phyloP scores from a whole-genome alignment of 2,329 filamentous ascomycete genomes.

The Pseudopyricularia cyperi region DNA sequence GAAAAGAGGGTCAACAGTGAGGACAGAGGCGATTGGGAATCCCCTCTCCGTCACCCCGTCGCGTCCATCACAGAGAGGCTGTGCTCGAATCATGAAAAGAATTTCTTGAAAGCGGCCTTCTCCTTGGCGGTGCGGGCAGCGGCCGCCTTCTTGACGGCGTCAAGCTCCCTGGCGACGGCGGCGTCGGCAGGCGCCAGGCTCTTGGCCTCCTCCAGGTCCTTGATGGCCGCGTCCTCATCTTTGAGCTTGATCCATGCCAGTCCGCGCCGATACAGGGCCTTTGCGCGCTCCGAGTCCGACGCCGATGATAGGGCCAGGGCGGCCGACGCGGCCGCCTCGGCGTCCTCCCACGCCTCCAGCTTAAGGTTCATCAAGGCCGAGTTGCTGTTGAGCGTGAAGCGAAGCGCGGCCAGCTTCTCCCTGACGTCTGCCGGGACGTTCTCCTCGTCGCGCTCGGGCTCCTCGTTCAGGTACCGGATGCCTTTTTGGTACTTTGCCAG shows the following conservation, averaged over 20 bases:
- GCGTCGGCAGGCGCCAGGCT: conserved; percentile 63
- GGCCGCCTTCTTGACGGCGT: conserved; percentile 63
- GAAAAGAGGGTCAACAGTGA: too few species aligned
- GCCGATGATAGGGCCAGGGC: conserved; percentile 53
- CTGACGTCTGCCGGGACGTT: conserved; percentile 57
- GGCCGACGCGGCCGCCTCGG: conserved; percentile 53
- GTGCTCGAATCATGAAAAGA: conserved; percentile 59
- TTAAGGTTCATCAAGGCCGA: conserved; percentile 77
- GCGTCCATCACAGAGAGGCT: too few species aligned
- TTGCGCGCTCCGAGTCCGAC: conserved; percentile 64
- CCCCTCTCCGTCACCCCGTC: too few species aligned
- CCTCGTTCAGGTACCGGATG: conserved; percentile 77
- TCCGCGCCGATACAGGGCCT: conserved; percentile 76
- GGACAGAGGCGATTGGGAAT: too few species aligned
- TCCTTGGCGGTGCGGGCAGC: conserved; percentile 70
- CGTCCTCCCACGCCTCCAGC: conserved; percentile 58
- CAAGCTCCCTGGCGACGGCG: conserved; percentile 62
- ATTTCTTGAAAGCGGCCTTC: conserved; percentile 86
- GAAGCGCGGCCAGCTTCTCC: conserved; percentile 55
- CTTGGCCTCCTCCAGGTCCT: conserved; percentile 63
- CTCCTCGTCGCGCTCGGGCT: conserved; percentile 50
- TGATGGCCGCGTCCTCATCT: conserved; percentile 71
- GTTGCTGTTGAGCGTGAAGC: conserved; percentile 82
- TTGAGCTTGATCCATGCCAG: conserved; percentile 63
- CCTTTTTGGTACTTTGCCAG: conserved; percentile 93